phyloP scores from a whole-genome alignment of 2,329 filamentous ascomycete species.

The Aspergillus sergii region DNA sequence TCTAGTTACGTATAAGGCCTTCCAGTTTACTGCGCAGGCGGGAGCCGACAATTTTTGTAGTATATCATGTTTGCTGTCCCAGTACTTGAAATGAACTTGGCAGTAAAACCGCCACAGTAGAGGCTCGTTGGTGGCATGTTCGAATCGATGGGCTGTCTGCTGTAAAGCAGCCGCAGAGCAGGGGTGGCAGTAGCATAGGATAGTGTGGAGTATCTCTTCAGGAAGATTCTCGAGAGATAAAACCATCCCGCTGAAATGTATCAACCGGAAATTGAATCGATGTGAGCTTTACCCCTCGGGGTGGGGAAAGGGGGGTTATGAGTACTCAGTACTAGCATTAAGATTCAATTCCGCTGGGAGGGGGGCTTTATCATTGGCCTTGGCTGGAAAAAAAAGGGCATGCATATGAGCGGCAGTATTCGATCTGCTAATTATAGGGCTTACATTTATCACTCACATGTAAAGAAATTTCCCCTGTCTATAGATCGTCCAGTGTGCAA shows the following conservation, averaged over 20 bases:
- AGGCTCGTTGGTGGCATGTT: conserved; percentile 68
- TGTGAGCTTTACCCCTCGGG: neutral
- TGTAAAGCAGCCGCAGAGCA: conserved; percentile 55
- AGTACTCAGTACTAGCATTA: too few species aligned
- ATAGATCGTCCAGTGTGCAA: neutral
- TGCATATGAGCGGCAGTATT: neutral
- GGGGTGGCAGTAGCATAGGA: conserved; percentile 66
- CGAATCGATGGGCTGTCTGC: conserved; percentile 65
- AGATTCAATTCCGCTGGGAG: neutral
- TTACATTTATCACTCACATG: neutral
- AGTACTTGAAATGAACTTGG: conserved; percentile 68
- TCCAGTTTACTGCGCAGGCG: conserved; percentile 71
- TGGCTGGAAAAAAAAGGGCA: neutral
- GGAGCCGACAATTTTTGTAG: conserved; percentile 56
- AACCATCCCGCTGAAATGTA: conserved; percentile 32
- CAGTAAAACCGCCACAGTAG: conserved; percentile 83
- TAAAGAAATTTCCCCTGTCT: neutral
- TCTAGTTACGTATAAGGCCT: conserved; percentile 63
- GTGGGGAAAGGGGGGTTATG: neutral
- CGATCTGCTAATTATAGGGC: neutral
- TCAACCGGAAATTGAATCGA: neutral
- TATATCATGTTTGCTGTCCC: conserved; percentile 69
- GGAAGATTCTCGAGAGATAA: conserved; percentile 57
- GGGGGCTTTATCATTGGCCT: neutral
- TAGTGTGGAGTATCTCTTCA: conserved; percentile 81